Evolutionary conservation across 305 asterid genomes (phyloP).

Genomic region (Fraxinus latifolia): DNA sequence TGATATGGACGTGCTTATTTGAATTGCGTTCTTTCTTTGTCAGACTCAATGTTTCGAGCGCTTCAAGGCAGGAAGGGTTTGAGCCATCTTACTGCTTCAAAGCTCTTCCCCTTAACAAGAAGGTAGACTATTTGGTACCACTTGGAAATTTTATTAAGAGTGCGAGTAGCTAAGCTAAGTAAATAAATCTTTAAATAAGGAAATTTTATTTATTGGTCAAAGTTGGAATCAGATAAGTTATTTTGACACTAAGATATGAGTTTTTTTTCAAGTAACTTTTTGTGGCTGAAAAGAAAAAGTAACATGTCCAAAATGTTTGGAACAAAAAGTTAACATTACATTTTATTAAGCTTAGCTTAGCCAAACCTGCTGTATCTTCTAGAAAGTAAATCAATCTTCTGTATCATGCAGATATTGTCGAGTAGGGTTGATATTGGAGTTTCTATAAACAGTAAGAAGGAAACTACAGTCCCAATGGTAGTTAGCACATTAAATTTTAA

Average conservation of each 20-base stretch:
- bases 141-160: background rate
- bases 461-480: slow-evolving; percentile 74
- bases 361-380: background rate
- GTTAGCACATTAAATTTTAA: slow-evolving; percentile 13
- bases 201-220: background rate
- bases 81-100: slow-evolving; percentile 56
- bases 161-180: background rate
- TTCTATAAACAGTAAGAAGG: slow-evolving; percentile 62
- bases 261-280: background rate
- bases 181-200: background rate
- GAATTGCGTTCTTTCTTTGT: slow-evolving; percentile 16
- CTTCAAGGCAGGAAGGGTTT: slow-evolving; percentile 41
- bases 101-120: slow-evolving; percentile 80
- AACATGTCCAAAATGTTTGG: background rate
- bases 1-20: background rate
- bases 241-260: background rate
- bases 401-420: slow-evolving; percentile 52
- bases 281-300: background rate
- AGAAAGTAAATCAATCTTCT: background rate
- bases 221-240: background rate
- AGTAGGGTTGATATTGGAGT: slow-evolving; percentile 87
- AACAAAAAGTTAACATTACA: background rate
- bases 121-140: slow-evolving; percentile 38
- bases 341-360: background rate
- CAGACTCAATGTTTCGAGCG: slow-evolving; percentile 38